Evolutionary conservation across 441 rosid genomes (phyloP), one percentile per base, ranked within the genome.

Genomic region (Adansonia rubrostipa): DNA sequence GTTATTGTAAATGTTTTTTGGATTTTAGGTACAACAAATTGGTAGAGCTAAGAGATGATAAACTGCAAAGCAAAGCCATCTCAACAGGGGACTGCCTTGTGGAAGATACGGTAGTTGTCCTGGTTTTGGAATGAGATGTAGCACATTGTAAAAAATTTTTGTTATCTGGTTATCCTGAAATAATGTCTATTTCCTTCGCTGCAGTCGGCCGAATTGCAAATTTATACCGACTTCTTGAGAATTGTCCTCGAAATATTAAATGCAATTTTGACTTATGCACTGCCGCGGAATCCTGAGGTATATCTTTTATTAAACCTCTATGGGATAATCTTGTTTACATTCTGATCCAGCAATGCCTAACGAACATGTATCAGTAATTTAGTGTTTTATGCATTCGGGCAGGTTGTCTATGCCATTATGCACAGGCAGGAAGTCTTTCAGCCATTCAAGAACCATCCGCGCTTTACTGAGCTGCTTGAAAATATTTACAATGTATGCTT

Each of bases 251-350:
- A 97, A 87, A 94, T 94, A 83, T 77, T 97, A 78, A 97, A 95
- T 84, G 99, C 97, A 53, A 91, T 95, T 83, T 89, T 97, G 88
- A 97, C 98, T 0, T 97, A 93, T 79, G 97, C 98, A 63, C 85
- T 97, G 62, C 98, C 99, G 17, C 92, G 93, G 73, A 97, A 97
- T 88, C 99, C 99, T 1, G 99, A 97, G 97, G 99, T 96, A 86
- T 69, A 10, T 77, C 28, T 73, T 7, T 69, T 64, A 36, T 67
- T 45, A 57, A 71, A 67, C 24, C 60, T 58, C 60, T 19, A 17
- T 20, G 7, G 13, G 58, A 36, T 17, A 14, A 19, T 11, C 48
- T 70, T 4, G 15, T 67, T 13, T 57, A 47, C 57, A 9, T 69
- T 62, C n/a, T 14, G 9, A 69, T 42, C 33, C 20, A 3, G 2